Evolutionary conservation across 805 yeast genomes (phyloP), one percentile per base, ranked within the genome.

Genomic region (Candida adriatica): DNA sequence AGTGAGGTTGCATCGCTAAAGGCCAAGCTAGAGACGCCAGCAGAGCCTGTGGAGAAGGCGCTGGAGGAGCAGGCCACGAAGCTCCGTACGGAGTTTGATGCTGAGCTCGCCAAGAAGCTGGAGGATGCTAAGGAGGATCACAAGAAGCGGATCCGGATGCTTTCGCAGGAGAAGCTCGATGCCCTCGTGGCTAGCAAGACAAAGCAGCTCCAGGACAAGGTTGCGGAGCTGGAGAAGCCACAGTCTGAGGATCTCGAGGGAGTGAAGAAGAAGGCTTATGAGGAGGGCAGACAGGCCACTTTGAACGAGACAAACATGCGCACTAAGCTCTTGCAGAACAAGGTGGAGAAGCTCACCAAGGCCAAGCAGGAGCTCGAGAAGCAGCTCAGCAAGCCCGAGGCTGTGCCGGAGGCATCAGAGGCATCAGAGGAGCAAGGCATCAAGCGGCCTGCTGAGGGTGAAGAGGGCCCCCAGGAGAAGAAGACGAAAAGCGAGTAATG

Each of bases 301-400:
- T 17, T 46, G 38, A 49, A 38, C 42, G 51, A 58, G 56, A 41
- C 57, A 45, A 61, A 61, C 1, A 60, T 59, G 46, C 62, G 61
- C 28, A 53, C 55, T 21, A 57, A 59, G 25, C 57, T 59, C n/a
- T 49, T 79, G 24, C 68, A 57, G 27, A 41, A 50, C n/a, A 62
- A 66, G 40, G 37, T 70, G 10, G 59, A 55, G 11, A 56, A 53
- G 13, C 38, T 68, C 20, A 49, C 49, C 6, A 46, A 51, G 7
- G 61, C 61, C 24, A 66, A 64, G 28, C 56, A 60, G 10, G 63
- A 62, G 5, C 39, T 72, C 15, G 32, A 32, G 31, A 13, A 13
- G 17, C 30, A 32, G 26, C 18, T 30, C 11, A 31, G 23, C 20
- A 23, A n/a, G n/a, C n/a, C n/a, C n/a, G n/a, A n/a, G n/a, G n/a